Percentiles rank a stretch among this genome's conserved stretches.
Evolutionary conservation across 2,329 filamentous ascomycete genomes (phyloP).

Genomic region (Cladosporium cucumerinum): DNA sequence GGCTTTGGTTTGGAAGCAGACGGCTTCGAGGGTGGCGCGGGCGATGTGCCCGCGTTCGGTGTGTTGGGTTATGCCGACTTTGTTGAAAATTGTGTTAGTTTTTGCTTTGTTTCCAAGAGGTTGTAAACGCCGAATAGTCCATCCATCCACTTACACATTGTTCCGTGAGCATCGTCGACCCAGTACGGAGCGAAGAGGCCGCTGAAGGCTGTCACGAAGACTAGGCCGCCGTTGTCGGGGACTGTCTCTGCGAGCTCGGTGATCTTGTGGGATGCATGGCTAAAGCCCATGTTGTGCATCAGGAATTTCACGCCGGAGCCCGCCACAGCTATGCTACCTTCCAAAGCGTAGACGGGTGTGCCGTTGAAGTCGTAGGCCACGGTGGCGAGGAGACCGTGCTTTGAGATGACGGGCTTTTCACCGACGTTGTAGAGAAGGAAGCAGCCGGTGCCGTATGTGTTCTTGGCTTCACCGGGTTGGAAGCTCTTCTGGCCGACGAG

Average conservation of each 20-base stretch:
- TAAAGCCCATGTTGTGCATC: conserved; percentile 59
- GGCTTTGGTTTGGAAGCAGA: conserved; percentile 86
- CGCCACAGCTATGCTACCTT: conserved; percentile 76
- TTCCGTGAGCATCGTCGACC: conserved; percentile 90
- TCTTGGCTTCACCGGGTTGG: conserved; percentile 77
- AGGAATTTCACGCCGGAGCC: conserved; percentile 55
- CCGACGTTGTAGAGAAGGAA: conserved; percentile 90
- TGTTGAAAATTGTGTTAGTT: not conserved
- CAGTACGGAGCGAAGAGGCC: conserved; percentile 91
- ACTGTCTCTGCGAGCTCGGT: conserved; percentile 63
- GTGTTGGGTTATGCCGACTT: conserved; percentile 52
- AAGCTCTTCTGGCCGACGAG: conserved; percentile 73
- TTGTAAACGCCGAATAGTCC: no score
- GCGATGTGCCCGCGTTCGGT: conserved; percentile 81
- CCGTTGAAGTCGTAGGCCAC: conserved; percentile 81
- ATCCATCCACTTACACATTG: conserved; percentile 59
- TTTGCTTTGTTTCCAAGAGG: no score
- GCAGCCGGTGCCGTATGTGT: conserved; percentile 86
- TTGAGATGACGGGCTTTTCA: conserved; percentile 78
- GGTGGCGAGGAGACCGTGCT: conserved; percentile 77
- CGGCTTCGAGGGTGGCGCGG: conserved; percentile 79
- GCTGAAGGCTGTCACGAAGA: conserved; percentile 86
- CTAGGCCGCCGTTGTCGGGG: conserved; percentile 74
- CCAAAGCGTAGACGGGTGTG: conserved; percentile 69
- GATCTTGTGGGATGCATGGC: conserved; percentile 62